Percentiles rank a stretch among this genome's conserved stretches.
Conservation (phyloP, 1,139 yeast genomes). For the Debaryomyces singareniensis region DNA sequence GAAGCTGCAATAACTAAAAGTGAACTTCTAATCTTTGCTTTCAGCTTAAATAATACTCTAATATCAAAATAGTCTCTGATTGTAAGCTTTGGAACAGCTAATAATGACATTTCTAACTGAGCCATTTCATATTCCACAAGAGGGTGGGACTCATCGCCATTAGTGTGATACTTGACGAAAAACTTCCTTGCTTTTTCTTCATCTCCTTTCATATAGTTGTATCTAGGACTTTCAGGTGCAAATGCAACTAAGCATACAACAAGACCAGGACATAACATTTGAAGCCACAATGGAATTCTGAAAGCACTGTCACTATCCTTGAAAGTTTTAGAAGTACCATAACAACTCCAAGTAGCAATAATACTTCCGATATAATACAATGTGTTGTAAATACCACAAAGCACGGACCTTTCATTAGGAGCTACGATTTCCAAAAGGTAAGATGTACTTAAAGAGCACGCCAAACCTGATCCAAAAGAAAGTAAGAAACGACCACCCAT, state of each 20-base stretch:
- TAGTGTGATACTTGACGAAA: conserved; percentile 16
- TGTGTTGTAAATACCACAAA: too few relatives aligned
- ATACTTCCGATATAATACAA: too few relatives aligned
- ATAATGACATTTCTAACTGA: conserved; percentile 3
- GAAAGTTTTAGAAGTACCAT: too few relatives aligned
- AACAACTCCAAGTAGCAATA: too few relatives aligned
- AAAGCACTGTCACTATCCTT: too few relatives aligned
- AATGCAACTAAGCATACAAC: conserved; percentile 14
- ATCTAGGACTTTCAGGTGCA: conserved; percentile 59
- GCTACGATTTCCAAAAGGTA: too few relatives aligned
- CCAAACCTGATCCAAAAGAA: too few relatives aligned
- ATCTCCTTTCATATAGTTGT: conserved; percentile 34
- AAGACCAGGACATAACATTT: conserved; percentile 9
- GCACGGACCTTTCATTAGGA: too few relatives aligned
- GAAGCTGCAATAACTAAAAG: conserved; percentile 8
- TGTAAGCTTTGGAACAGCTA: conserved; percentile 1
- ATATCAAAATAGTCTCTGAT: conserved; percentile 7
- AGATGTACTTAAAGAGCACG: too few relatives aligned
- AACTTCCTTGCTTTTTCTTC: conserved; percentile 28
- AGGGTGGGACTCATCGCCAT: conserved; percentile 11
- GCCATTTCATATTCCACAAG: conserved; percentile 13
- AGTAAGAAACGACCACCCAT: too few relatives aligned
- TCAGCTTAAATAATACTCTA: conserved; percentile 4
- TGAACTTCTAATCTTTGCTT: too few relatives aligned
- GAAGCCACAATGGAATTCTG: conserved; percentile 11